Conservation (phyloP, 495 filamentous ascomycete species). For the Annulohypoxylon moriforme region DNA sequence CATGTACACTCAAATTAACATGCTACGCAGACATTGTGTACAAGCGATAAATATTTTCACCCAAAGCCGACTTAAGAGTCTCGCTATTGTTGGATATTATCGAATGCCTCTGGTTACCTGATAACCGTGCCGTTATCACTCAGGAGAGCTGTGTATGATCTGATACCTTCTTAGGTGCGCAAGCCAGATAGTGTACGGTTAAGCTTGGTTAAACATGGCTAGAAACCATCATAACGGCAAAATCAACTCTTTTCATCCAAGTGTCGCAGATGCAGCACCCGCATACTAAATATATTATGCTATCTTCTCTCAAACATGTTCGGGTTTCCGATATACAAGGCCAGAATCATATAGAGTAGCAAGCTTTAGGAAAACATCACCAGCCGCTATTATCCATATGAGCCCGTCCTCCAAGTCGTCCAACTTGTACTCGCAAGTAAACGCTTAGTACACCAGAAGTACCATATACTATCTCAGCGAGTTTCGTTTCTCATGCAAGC, state of each 20-base stretch:
- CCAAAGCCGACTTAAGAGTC: no score
- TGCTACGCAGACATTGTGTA: no score
- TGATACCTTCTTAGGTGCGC: no score
- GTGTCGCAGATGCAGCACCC: no score
- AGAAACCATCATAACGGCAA: neutral
- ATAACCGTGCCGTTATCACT: no score
- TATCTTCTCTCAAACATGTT: neutral
- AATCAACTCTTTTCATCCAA: no score
- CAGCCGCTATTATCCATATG: neutral
- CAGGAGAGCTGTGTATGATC: neutral
- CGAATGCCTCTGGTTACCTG: no score
- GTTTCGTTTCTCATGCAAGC: neutral
- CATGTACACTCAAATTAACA: no score
- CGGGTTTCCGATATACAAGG: neutral
- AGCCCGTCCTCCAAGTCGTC: neutral
- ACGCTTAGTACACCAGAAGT: neutral
- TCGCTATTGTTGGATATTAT: no score
- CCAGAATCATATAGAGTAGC: neutral
- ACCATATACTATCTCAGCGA: neutral
- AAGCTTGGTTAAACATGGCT: neutral
- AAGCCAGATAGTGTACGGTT: neutral
- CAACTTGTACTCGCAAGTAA: neutral
- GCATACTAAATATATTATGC: no score
- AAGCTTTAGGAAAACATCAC: neutral
- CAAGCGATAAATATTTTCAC: no score